Evolutionary conservation across 1,284 basidiomycete genomes (phyloP).

Genomic region (Sporisorium reilianum): DNA sequence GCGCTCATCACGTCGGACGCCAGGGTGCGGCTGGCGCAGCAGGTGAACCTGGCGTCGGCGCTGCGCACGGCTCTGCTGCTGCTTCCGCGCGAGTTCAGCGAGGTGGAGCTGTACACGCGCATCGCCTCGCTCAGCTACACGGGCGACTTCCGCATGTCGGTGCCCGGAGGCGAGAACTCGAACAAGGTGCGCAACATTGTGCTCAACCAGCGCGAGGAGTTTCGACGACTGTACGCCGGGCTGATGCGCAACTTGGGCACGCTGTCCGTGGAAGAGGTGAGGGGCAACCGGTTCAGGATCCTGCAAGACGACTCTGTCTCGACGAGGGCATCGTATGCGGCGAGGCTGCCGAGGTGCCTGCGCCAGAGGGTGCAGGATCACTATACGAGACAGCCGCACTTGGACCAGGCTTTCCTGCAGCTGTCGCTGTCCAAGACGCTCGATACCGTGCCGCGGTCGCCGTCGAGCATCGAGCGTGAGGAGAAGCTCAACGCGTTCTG

Average conservation of each 20-base stretch:
- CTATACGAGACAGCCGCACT: constrained; percentile 47
- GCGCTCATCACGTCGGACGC: constrained; percentile 75
- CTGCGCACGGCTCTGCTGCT: constrained; percentile 80
- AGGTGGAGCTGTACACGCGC: constrained; percentile 84
- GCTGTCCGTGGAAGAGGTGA: constrained; percentile 48
- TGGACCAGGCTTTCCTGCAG: constrained; percentile 57
- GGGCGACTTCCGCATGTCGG: constrained; percentile 86
- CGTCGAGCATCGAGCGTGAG: constrained; percentile 31
- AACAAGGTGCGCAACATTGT: constrained; percentile 84
- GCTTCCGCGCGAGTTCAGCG: constrained; percentile 77
- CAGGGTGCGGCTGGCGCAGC: constrained; percentile 87
- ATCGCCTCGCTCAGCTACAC: constrained; percentile 89
- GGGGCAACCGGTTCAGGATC: constrained; percentile 44
- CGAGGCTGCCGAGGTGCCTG: constrained; percentile 53
- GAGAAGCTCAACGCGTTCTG: constrained; percentile 51
- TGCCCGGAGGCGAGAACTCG: constrained; percentile 91
- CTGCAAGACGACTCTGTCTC: constrained; percentile 55
- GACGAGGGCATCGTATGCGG: constrained; percentile 51
- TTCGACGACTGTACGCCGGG: constrained; percentile 86
- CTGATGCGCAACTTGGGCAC: constrained; percentile 58
- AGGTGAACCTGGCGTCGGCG: constrained; percentile 91
- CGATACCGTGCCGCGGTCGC: constrained; percentile 34
- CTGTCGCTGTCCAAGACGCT: constrained; percentile 54
- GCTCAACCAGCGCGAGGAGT: constrained; percentile 81
- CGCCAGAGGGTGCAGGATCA: constrained; percentile 55